Conservation (phyloP, 176 grass and related monocot genomes). For the Stipa capillata region DNA sequence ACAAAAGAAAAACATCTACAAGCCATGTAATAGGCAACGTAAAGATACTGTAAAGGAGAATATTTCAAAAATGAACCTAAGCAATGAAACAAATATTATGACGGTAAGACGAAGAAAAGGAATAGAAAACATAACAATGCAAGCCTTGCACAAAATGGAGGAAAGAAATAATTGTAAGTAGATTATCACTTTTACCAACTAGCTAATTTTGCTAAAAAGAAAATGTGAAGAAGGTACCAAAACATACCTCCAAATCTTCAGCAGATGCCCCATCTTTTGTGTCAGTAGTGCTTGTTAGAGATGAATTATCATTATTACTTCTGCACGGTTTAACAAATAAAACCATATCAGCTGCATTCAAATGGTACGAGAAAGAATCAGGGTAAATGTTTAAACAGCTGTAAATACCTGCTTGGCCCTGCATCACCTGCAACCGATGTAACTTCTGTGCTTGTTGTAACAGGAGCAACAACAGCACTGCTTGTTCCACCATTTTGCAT, state of each 20-base stretch:
- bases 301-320: constrained; percentile 38
- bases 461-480: constrained; percentile 17
- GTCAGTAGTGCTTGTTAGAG: constrained; percentile 8
- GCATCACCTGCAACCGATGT: constrained; percentile 26
- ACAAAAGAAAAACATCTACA: neutral
- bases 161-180: constrained; percentile 10
- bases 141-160: neutral
- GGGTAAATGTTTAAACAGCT: neutral
- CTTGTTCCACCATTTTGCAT: constrained; percentile 31
- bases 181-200: neutral
- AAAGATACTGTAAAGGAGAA: neutral
- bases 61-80: neutral
- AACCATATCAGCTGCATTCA: neutral
- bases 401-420: constrained; percentile 28
- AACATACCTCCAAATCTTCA: constrained; percentile 77
- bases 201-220: neutral
- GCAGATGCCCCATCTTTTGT: constrained; percentile 51
- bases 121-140: neutral
- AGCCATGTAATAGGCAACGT: neutral
- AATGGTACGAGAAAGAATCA: constrained; percentile 10
- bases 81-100: neutral
- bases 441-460: constrained; percentile 8
- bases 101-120: neutral
- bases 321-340: constrained; percentile 35
- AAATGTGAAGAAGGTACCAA: neutral